Percentiles rank a stretch among this genome's conserved stretches.
Conservation (phyloP, 2,329 filamentous ascomycete species). For the Penicillium sp. region DNA sequence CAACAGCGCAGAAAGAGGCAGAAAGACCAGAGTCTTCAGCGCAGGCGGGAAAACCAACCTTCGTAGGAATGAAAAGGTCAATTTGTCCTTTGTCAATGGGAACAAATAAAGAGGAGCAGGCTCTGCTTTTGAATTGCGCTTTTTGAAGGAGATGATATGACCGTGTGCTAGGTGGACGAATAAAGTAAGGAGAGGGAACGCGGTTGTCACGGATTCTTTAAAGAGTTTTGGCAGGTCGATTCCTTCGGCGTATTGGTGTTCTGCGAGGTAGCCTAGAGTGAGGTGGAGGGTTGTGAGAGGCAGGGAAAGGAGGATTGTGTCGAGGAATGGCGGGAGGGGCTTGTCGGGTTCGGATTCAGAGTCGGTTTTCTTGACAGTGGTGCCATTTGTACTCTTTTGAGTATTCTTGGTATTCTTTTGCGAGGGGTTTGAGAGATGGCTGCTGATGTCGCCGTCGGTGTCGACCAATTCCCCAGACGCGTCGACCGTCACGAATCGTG, state of each 20-base stretch:
- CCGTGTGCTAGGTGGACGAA: slow-evolving; percentile 49
- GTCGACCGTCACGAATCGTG: slow-evolving; percentile 39
- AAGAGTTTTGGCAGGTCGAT: slow-evolving; percentile 35
- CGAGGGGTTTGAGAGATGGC: slow-evolving; percentile 8
- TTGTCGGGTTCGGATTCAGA: slow-evolving; percentile 19
- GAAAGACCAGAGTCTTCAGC: slow-evolving; percentile 34
- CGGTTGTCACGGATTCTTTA: slow-evolving; percentile 38
- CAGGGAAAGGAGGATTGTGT: slow-evolving; percentile 46
- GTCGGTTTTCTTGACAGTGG: not conserved
- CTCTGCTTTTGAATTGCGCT: slow-evolving; percentile 3
- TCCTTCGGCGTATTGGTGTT: slow-evolving; percentile 48
- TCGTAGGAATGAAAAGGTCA: slow-evolving; percentile 29
- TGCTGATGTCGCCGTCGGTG: slow-evolving; percentile 17
- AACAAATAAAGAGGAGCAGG: slow-evolving; percentile 19
- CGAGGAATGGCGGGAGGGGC: slow-evolving; percentile 41
- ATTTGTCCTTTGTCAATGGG: slow-evolving; percentile 28
- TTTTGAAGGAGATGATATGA: slow-evolving; percentile 40
- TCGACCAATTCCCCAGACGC: slow-evolving; percentile 26
- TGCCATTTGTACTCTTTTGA: not conserved
- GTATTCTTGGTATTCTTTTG: not conserved
- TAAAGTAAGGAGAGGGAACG: slow-evolving; percentile 46
- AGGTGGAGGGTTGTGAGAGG: slow-evolving; percentile 47
- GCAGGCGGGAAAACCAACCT: slow-evolving; percentile 37
- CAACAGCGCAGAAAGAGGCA: slow-evolving; percentile 35
- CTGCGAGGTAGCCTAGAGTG: slow-evolving; percentile 47